Evolutionary conservation across 768 basidiomycete species (phyloP), one percentile per base, ranked within the genome.

Genomic region (Boletus speciosus): DNA sequence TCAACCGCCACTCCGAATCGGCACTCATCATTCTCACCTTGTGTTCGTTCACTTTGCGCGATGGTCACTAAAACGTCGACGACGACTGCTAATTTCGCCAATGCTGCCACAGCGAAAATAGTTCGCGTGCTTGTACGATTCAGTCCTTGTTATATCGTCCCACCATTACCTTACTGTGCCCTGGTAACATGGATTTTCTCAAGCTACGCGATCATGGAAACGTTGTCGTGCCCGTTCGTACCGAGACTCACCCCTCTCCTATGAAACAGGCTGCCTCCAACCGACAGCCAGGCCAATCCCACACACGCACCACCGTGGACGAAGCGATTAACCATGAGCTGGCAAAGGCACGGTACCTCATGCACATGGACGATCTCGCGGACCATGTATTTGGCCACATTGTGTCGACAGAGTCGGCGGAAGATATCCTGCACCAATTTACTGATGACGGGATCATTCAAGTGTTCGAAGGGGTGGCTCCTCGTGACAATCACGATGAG

Each of bases 371-470:
- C 6, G 32, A 47, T 35, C 21, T 47, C 32, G 45, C 45, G 1
- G 32, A 59, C 27, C 60, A 57, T 9, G 31, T 52, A 10, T 55
- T 55, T 25, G 54, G 49, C 10, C 54, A 55, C 23, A 45, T 52
- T 1, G 25, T 51, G 7, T 40, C 54, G 14, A 55, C 43, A 1
- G 43, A 23, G 37, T 7, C 41, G n/a, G 43, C 49, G 7, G 39
- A 3, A 27, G 49, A 55, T 14, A 40, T 55, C 6, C 25, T 55
- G 2, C 2, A 6, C 31, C 10, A 46, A 7, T 46, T 55, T 14
- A 6, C 45, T 14, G 23, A n/a, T 6, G n/a, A 27, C 6, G 32
- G 25, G 4, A 11, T 41, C 11, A 32, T 55, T 3, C 5, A 51
- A 27, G 49, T 55, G 11, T 55, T 44, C 41, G 12, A 45, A 25